Conservation (phyloP, 139 green algal species). For the Tetraselmis chui region DNA sequence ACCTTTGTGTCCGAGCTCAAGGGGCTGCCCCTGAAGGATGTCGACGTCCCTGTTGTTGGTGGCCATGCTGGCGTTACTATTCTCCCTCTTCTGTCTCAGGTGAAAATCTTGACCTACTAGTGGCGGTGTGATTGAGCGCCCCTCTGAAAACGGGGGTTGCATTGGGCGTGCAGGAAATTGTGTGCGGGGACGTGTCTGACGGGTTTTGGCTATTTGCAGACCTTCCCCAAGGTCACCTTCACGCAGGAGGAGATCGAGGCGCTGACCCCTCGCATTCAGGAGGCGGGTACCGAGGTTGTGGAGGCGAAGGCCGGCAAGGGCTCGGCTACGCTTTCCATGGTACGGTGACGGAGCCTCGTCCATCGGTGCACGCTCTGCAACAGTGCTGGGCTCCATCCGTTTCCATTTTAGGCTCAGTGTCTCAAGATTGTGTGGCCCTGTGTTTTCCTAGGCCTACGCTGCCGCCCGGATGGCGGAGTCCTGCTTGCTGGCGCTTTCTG, state of each 20-base stretch:
- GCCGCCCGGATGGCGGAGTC: constrained; percentile 76
- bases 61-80: constrained; percentile 97
- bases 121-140: no score
- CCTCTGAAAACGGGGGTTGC: neutral
- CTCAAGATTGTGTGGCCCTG: neutral
- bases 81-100: constrained; percentile 92
- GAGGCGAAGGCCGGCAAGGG: constrained; percentile 81
- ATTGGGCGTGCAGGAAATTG: no score
- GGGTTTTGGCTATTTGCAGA: constrained; percentile 53
- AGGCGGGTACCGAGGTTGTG: constrained; percentile 83
- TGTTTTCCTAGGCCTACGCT: constrained; percentile 58
- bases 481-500: constrained; percentile 63
- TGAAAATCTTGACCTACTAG: neutral
- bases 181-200: no score
- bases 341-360: constrained; percentile 6
- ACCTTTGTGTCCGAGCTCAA: constrained; percentile 62
- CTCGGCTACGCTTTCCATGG: constrained; percentile 83
- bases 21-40: constrained; percentile 62
- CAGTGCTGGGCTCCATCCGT: neutral
- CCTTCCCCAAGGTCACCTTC: constrained; percentile 74
- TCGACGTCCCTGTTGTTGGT: constrained; percentile 91
- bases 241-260: constrained; percentile 67
- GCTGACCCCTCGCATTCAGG: constrained; percentile 80
- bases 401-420: neutral
- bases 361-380: neutral